These are phyloP conservation scores for Colletotrichum cuscutae DNA, from an alignment of 2,329 filamentous ascomycete genomes.

Conservation along the genomic window DNA sequence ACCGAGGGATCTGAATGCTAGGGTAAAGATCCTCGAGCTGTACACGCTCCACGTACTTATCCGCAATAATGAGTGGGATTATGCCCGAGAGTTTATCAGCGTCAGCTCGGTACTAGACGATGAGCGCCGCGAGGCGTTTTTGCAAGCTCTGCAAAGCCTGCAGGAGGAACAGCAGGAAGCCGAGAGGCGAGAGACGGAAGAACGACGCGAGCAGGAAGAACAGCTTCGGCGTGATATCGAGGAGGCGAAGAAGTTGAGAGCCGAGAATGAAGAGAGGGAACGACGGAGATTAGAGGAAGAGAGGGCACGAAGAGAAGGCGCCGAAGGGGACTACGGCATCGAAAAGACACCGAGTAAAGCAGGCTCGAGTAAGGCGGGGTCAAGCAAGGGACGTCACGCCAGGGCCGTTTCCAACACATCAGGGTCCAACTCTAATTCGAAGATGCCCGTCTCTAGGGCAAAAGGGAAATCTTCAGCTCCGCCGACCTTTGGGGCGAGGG, in stretches of 20 bases:
- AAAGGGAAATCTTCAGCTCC: conserved; percentile 46
- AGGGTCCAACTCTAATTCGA: conserved; percentile 36
- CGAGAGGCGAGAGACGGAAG: conserved; percentile 73
- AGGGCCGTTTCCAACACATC: conserved; percentile 48
- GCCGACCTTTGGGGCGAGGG: conserved; percentile 57
- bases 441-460: conserved; percentile 40
- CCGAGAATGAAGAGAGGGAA: conserved; percentile 69
- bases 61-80: conserved; percentile 95
- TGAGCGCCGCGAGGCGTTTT: conserved; percentile 87
- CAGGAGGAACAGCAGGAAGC: conserved; percentile 84
- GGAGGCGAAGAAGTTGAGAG: conserved; percentile 63
- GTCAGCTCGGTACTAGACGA: conserved; percentile 90
- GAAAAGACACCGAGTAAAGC: conserved; percentile 61
- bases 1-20: conserved; percentile 82
- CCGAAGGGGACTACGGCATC: conserved; percentile 76
- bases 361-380: conserved; percentile 48
- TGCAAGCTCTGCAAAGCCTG: conserved; percentile 84
- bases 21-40: conserved; percentile 92
- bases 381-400: conserved; percentile 45
- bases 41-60: conserved; percentile 96
- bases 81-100: conserved; percentile 89
- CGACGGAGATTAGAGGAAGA: conserved; percentile 64
- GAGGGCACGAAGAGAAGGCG: conserved; percentile 58
- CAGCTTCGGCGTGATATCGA: conserved; percentile 66
- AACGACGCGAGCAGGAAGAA: conserved; percentile 65